Base-by-base conservation (phyloP, 78 protist genomes). In the Dictyostelium brefeldianum region DNA sequence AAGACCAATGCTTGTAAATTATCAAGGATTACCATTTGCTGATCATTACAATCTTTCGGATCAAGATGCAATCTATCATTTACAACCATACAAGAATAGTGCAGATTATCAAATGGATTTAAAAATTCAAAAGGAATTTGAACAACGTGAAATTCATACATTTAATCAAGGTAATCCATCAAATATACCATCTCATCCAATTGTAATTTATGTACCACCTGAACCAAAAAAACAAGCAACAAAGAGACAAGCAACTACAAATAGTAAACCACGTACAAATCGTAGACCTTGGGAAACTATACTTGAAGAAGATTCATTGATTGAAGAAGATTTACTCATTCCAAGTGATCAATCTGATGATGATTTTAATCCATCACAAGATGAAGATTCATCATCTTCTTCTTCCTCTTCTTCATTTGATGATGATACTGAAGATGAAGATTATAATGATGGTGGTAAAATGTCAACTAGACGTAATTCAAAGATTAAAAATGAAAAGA, bases 291-390 rank as follows among this genome's bases (percentile, higher is more conserved):
- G 77, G 43, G 79, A 73, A 0, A n/a, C 43, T 15, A 62, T 62
- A 4, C 22, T 31, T 14, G 89, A 81, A 41, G 92, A 71, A 9
- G 51, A 17, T 43, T 74, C 17, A 70, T 71, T 31, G 92, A 87
- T 17, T 36, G 43, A 36, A 36, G 67, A 57, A 29, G 93, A 87
- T 50, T 9, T 77, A 9, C n/a, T 62, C 9, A 8, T 87, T 8
- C 83, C 80, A 18, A 64, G 80, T 62, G 93, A 87, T 36, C 78
- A 53, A 15, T 87, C 93, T 0, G 93, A 87, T 77, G 69, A 87
- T 15, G 75, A 65, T 65, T 87, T 65, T 22, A 51, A 25, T 31
- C 70, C 67, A 25, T 41, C 74, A 3, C 48, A 62, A 22, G 17
- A 7, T 36, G 43, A 36, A 36, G 46, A 31, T 25, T 6, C 10